Evolutionary conservation across 2,329 filamentous ascomycete genomes (phyloP), one percentile per base, ranked within the genome.

Genomic region (Aspergillus fumigatiaffinis): DNA sequence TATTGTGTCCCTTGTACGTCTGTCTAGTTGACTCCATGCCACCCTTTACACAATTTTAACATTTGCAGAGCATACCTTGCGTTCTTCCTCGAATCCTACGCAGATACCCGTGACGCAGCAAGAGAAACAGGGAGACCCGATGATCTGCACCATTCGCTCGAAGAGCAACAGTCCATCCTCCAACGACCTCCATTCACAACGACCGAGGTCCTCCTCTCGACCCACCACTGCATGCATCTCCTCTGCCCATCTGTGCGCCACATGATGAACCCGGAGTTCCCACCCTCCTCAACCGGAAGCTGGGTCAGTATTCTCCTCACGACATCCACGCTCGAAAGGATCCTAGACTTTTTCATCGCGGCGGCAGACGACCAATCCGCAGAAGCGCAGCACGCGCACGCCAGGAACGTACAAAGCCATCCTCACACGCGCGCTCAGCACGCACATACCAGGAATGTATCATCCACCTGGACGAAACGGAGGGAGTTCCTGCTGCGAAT

Each of bases 261-360:
- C 29, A 57, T 68, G 17, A 69, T 69, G 67, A 56, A 51, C 8
- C 67, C 67, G 3, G 63, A 67, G n/a, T 65, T 69, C 25, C 50
- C 61, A 3, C 46, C 54, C 41, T 50, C 66, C 21, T 60, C 66
- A 1, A 61, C 66, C 7, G 63, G 66, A 52, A 62, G 54, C 26
- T 69, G 67, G 66, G 55, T 69, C 35, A 60, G 57, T 51, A 56
- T 69, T 1, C 66, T 69, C 49, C 65, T 68, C n/a, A 63, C 63
- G 2, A 67, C 62, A 1, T 68, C 66, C 5, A 69, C 66, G 1
- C 58, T 69, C 26, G 66, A 68, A 32, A 56, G 62, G 8, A 56
- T 68, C 21, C 53, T 68, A 4, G 32, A 60, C 8, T 67, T 69
- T 35, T 69, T 69, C 50, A 10, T 53, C 10, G 61, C 64, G 6